Percentiles rank a stretch among this genome's conserved stretches.
phyloP scores from a whole-genome alignment of 495 filamentous ascomycete genomes.

The Penicillium roqueforti region DNA sequence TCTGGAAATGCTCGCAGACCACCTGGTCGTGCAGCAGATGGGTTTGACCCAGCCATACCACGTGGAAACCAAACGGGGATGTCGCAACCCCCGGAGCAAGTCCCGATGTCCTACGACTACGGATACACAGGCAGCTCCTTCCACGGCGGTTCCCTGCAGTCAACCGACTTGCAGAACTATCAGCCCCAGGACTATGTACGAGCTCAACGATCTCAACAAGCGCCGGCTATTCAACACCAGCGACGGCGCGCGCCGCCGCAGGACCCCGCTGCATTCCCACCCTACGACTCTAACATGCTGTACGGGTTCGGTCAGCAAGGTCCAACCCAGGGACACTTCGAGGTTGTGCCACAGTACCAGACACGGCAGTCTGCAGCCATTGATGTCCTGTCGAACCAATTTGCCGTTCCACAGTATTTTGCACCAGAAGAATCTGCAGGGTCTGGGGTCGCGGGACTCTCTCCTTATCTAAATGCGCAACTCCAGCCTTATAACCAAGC shows the following conservation, averaged over 20 bases:
- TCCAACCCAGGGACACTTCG: constrained; percentile 66
- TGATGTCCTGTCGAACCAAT: constrained; percentile 70
- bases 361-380: constrained; percentile 76
- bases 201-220: constrained; percentile 24
- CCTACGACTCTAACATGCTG: constrained; percentile 66
- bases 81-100: constrained; percentile 33
- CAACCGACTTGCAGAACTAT: constrained; percentile 41
- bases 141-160: constrained; percentile 39
- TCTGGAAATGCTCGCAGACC: constrained; percentile 21
- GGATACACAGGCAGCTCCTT: constrained; percentile 43
- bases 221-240: constrained; percentile 17
- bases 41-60: constrained; percentile 36
- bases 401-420: constrained; percentile 75
- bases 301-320: constrained; percentile 73
- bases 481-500: constrained; percentile 55
- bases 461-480: constrained; percentile 52
- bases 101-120: constrained; percentile 38
- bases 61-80: constrained; percentile 35
- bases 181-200: constrained; percentile 36
- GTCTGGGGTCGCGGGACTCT: constrained; percentile 50
- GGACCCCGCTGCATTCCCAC: constrained; percentile 11
- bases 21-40: constrained; percentile 27
- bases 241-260: constrained; percentile 11
- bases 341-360: constrained; percentile 71
- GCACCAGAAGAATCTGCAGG: constrained; percentile 61